Base-by-base conservation (phyloP, 257 asterid species). In the Ballota nigra region DNA sequence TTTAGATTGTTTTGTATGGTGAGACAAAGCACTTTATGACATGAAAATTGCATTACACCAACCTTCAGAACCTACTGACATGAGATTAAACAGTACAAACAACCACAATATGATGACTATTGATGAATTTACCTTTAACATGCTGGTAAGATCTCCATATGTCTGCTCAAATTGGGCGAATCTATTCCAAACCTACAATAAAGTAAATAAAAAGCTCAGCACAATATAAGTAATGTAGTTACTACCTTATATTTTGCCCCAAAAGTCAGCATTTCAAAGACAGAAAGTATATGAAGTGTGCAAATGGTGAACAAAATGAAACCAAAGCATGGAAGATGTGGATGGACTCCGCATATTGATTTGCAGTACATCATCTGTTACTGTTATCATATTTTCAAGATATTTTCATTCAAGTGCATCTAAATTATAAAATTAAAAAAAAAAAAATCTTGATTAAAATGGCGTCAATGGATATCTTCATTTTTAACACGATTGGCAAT, bases 81-180 rank as follows among this genome's bases (percentile, higher is more conserved):
- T 36, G 20, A 33, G 47, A 47, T 19, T 49, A 31, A 33, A 55
- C 20, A 61, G 36, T 22, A 59, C 59, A 24, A 61, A 41, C 9
- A 53, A 20, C 31, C 45, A 22, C 18, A 68, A 74, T 69, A 63
- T 70, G 43, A 66, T 13, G 58, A 49, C 38, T 60, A 23, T 23
- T 28, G 57, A 15, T 60, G 51, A 77, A 57, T 40, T 47, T 82
- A 95, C 98, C 97, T 92, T 95, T 73, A 95, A 81, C 93, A 95
- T 89, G 86, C 98, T 95, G 66, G 96, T 66, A 79, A 91, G 98
- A 85, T 95, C 99, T 70, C 99, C 99, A 84, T 92, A 95, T 3
- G 86, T 89, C 85, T 92, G 97, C 89, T 95, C 99, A 55, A 95
- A 95, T 72, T 89, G 88, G 36, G 76, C 38, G 72, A 92, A 95